phyloP scores from a whole-genome alignment of 2,329 filamentous ascomycete species.

The Fusarium bactridioides region DNA sequence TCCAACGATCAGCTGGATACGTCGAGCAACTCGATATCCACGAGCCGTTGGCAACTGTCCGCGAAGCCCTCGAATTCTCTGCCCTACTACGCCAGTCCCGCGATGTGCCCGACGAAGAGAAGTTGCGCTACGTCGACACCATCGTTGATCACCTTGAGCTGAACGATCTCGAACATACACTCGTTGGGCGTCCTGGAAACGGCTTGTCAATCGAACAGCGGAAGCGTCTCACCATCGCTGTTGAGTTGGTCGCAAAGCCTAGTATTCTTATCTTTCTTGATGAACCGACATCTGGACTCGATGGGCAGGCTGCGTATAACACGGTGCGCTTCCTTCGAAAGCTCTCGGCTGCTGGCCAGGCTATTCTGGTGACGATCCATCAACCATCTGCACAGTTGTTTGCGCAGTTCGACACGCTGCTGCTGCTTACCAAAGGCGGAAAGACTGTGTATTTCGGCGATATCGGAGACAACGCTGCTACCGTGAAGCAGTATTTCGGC shows the following conservation, averaged over 20 bases:
- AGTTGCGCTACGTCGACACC: slow-evolving; percentile 78
- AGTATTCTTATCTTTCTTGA: slow-evolving; percentile 67
- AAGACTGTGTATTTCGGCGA: slow-evolving; percentile 73
- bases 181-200: slow-evolving; percentile 59
- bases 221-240: slow-evolving; percentile 65
- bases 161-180: slow-evolving; percentile 55
- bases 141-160: slow-evolving; percentile 72
- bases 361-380: slow-evolving; percentile 74
- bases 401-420: slow-evolving; percentile 69
- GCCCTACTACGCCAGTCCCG: slow-evolving; percentile 76
- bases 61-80: slow-evolving; percentile 78
- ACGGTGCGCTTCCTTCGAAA: slow-evolving; percentile 73
- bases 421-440: slow-evolving; percentile 69
- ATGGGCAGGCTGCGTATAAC: slow-evolving; percentile 72
- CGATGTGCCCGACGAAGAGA: slow-evolving; percentile 69
- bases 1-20: slow-evolving; percentile 82
- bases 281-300: slow-evolving; percentile 70
- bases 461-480: slow-evolving; percentile 63
- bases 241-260: slow-evolving; percentile 68
- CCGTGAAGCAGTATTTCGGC: slow-evolving; percentile 70
- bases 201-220: slow-evolving; percentile 61
- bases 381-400: slow-evolving; percentile 74
- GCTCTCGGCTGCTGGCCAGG: slow-evolving; percentile 70
- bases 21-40: slow-evolving; percentile 85
- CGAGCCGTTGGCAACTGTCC: slow-evolving; percentile 74